Percentiles rank a stretch among this genome's conserved stretches.
phyloP scores from a whole-genome alignment of 306 rosid genomes.

The Castanea sativa region DNA sequence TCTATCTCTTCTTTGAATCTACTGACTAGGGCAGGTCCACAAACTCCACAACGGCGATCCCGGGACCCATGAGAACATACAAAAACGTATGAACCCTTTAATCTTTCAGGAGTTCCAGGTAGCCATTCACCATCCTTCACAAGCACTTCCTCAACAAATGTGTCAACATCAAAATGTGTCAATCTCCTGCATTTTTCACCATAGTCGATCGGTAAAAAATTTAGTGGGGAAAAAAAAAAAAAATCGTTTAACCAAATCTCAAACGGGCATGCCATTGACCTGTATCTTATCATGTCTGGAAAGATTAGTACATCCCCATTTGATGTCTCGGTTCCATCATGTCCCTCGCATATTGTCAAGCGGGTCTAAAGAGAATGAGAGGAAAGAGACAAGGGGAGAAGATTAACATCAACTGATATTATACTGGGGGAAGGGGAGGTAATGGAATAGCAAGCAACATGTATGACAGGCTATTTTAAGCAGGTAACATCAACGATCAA shows the following conservation, averaged over 20 bases:
- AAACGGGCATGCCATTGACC: conserved; percentile 42
- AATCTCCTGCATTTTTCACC: conserved; percentile 66
- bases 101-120: conserved; percentile 82
- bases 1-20: conserved; percentile 82
- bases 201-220: background rate
- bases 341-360: conserved; percentile 90
- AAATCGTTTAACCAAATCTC: background rate
- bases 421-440: background rate
- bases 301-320: conserved; percentile 95
- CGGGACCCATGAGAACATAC: conserved; percentile 90
- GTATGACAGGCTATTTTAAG: conserved; percentile 12
- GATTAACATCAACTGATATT: background rate
- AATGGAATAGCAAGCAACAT: background rate
- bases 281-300: conserved; percentile 96
- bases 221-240: background rate
- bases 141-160: conserved; percentile 96
- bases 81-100: conserved; percentile 70
- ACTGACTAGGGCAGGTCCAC: conserved; percentile 81
- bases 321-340: conserved; percentile 91
- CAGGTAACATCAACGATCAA: background rate
- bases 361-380: conserved; percentile 52
- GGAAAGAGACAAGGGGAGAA: conserved; percentile 8
- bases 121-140: conserved; percentile 92
- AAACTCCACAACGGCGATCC: conserved; percentile 94
- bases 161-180: conserved; percentile 93